A percentile compares a stretch with the other conserved stretches of the same genome.
These are phyloP conservation scores for Oligophagozyma castellii DNA, from an alignment of 1,139 yeast genomes.

Conservation along the genomic window DNA sequence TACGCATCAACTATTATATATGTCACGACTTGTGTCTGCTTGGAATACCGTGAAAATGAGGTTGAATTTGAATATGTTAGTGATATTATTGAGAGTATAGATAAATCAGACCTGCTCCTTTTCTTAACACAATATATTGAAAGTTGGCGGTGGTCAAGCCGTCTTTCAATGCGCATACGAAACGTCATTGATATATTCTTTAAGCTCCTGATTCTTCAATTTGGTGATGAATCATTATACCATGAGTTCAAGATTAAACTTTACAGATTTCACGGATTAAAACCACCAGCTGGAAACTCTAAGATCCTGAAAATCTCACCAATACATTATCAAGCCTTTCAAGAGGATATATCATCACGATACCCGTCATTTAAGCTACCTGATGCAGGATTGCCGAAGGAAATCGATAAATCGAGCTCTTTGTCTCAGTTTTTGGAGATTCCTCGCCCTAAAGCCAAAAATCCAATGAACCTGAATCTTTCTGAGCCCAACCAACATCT, in stretches of 20 bases:
- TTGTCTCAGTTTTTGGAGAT: conserved; percentile 45
- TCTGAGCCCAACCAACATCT: conserved; percentile 59
- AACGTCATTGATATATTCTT: conserved; percentile 43
- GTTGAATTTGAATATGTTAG: neutral
- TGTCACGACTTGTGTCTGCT: conserved; percentile 27
- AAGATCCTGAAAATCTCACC: conserved; percentile 47
- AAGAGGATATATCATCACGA: conserved; percentile 60
- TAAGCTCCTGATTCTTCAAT: conserved; percentile 45
- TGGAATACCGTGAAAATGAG: conserved; percentile 16
- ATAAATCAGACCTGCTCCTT: conserved; percentile 29
- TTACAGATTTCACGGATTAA: conserved; percentile 31
- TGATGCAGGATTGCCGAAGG: conserved; percentile 31
- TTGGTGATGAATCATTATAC: conserved; percentile 44
- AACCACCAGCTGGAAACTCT: conserved; percentile 21
- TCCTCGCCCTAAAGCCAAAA: conserved; percentile 45
- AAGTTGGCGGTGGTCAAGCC: conserved; percentile 48
- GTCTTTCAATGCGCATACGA: conserved; percentile 32
- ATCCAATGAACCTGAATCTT: conserved; percentile 28
- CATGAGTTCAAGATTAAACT: conserved; percentile 38
- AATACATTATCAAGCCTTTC: conserved; percentile 63
- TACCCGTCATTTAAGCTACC: conserved; percentile 58
- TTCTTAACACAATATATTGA: conserved; percentile 42
- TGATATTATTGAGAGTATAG: conserved; percentile 6
- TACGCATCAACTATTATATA: conserved; percentile 42
- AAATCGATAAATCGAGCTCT: conserved; percentile 37